These are phyloP conservation scores for Fusarium papillatum DNA, from an alignment of 2,329 filamentous ascomycete genomes.

Conservation along the genomic window DNA sequence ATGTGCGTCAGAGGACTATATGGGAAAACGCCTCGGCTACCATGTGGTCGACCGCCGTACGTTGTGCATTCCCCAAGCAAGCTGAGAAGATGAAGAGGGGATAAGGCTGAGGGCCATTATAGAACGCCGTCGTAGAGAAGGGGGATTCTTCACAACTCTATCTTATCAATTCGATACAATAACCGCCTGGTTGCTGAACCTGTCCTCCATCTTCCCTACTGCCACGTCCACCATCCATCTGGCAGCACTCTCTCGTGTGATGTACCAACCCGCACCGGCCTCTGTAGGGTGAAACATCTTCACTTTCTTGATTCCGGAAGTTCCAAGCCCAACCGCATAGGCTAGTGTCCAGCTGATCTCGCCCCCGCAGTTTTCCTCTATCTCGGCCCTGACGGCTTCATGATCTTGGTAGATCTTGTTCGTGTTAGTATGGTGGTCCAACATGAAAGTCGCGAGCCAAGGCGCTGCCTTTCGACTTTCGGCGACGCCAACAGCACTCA, in stretches of 20 bases:
- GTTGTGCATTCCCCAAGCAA: neutral
- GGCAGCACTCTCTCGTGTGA: neutral
- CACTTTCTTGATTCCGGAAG: neutral
- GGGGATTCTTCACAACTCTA: neutral
- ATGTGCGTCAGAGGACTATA: neutral
- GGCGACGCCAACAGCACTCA: neutral
- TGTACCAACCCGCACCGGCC: neutral
- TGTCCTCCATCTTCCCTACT: neutral
- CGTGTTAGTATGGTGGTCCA: neutral
- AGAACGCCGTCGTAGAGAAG: neutral
- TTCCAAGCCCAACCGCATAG: neutral
- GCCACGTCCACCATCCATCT: neutral
- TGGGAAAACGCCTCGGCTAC: neutral
- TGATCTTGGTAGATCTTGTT: neutral
- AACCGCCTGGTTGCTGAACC: neutral
- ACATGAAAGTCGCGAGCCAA: neutral
- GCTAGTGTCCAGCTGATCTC: neutral
- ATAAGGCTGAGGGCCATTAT: neutral
- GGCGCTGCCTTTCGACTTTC: neutral
- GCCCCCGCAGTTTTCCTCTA: neutral
- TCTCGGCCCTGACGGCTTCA: neutral
- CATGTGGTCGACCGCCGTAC: neutral
- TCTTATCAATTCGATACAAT: neutral
- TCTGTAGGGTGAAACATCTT: neutral
- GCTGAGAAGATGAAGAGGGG: slow-evolving; percentile 1